Evolutionary conservation across 345 rosid species (phyloP), one percentile per base, ranked within the genome.

Genomic region (Pugionium cornutum): DNA sequence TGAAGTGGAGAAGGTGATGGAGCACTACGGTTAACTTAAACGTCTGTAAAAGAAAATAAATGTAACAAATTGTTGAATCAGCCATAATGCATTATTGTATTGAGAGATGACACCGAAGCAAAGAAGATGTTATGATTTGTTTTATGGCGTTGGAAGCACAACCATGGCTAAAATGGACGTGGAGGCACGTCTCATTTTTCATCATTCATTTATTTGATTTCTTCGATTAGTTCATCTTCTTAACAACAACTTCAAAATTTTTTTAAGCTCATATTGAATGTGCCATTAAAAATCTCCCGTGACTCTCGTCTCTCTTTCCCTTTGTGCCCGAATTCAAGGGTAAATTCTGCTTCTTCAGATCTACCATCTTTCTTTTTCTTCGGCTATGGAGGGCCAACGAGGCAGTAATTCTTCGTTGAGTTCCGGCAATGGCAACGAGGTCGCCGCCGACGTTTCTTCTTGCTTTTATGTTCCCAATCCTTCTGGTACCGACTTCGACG

Each of bases 401-500:
- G 77, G 72, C 44, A 73, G 77, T 37, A 73, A 73, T 61, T 59
- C 67, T 37, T 73, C 76, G 18, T 2, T 66, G 67, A 66, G 76
- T 72, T 73, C 76, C n/a, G 67, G 72, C 44, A 66, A 73, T 58
- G 72, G 77, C 72, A 59, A 62, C 27, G 77, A 73, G 53, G 67
- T 53, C 37, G 33, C 29, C 4, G 52, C 63, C 44, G 77, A 66
- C 30, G 67, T 31, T 52, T 65, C 70, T 50, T 56, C 72, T 44
- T 73, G 67, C 57, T 73, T 73, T 11, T 73, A 73, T 66, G 77
- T 73, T 53, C 72, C 72, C 7, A 66, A 66, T 32, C 77, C 77
- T 11, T 59, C 77, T 26, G 77, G 72, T 0, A 66, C 77, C 7
- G 77, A 73, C 45, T 73, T 66, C 34, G 77, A 73, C 60, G 50